Conservation (phyloP, 2,329 filamentous ascomycete species). For the Iodosphaeria phyllophila region DNA sequence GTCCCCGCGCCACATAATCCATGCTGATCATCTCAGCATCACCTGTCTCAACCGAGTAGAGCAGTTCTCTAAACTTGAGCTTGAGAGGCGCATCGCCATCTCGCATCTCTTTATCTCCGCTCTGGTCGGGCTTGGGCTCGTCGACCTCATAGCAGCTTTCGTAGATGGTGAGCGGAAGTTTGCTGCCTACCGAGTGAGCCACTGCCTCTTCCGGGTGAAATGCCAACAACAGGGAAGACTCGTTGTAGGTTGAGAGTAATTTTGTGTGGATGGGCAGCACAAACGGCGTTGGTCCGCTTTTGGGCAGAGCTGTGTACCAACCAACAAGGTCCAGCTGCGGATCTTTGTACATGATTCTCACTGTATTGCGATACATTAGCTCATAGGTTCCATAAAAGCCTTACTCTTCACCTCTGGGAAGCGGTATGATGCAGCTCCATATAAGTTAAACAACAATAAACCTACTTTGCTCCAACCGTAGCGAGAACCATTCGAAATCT, state of each 20-base stretch:
- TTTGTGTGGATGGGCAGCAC: conserved; percentile 63
- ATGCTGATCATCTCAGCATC: conserved; percentile 97
- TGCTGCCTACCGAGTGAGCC: conserved; percentile 45
- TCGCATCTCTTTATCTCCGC: conserved; percentile 55
- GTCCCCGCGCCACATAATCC: conserved; percentile 75
- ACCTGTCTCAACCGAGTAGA: conserved; percentile 79
- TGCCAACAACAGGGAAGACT: conserved; percentile 71
- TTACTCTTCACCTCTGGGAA: too few relatives aligned
- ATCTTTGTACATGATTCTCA: conserved; percentile 74
- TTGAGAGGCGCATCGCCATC: conserved; percentile 37
- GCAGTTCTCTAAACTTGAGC: conserved; percentile 64
- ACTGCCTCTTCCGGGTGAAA: conserved; percentile 55
- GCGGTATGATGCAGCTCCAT: too few relatives aligned
- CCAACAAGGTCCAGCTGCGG: conserved; percentile 74
- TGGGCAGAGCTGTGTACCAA: conserved; percentile 69
- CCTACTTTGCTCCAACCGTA: conserved; percentile 72
- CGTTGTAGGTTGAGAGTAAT: conserved; percentile 57
- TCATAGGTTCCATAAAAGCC: too few relatives aligned
- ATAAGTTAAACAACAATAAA: too few relatives aligned
- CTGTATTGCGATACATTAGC: too few relatives aligned
- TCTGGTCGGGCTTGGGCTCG: conserved; percentile 27
- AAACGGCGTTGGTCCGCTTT: conserved; percentile 48
- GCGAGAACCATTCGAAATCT: conserved; percentile 52
- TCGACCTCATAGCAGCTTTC: conserved; percentile 69
- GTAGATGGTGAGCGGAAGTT: conserved; percentile 78